Percentiles rank a stretch among this genome's conserved stretches.
phyloP scores from a whole-genome alignment of 305 asterid genomes.

The Solanum hybrid region DNA sequence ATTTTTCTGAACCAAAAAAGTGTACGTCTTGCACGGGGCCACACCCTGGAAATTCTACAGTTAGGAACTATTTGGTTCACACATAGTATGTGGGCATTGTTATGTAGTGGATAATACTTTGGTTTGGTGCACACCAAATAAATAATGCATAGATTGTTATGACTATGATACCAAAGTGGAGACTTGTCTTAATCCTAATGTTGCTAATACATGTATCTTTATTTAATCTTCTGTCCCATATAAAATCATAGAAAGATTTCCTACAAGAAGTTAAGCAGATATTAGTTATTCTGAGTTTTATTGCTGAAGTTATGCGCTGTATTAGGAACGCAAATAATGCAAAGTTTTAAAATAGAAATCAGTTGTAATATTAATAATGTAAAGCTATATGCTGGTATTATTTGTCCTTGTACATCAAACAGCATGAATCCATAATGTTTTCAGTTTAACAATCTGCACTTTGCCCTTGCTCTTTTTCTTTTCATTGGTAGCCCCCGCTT shows the following conservation, averaged over 20 bases:
- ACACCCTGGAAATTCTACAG: not conserved
- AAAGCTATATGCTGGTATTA: not conserved
- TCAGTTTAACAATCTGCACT: not conserved
- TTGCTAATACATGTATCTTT: not conserved
- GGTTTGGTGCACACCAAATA: not conserved
- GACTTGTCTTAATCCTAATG: not conserved
- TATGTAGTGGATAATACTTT: not conserved
- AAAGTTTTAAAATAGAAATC: not conserved
- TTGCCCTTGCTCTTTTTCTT: not conserved
- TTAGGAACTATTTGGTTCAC: not conserved
- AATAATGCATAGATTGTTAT: not conserved
- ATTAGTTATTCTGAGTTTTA: not conserved
- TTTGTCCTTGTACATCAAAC: not conserved
- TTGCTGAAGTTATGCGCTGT: not conserved
- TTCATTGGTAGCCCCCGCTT: not conserved
- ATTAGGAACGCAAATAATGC: not conserved
- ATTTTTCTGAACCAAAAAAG: not conserved
- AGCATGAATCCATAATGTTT: not conserved
- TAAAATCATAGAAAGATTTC: not conserved
- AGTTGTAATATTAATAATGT: not conserved
- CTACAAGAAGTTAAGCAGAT: not conserved
- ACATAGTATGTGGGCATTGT: not conserved
- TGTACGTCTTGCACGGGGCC: not conserved
- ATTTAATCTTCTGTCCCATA: not conserved
- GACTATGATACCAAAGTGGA: not conserved